Evolutionary conservation across 208 protist genomes (phyloP), one percentile per base, ranked within the genome.

Genomic region (Leishmania lainsoni): DNA sequence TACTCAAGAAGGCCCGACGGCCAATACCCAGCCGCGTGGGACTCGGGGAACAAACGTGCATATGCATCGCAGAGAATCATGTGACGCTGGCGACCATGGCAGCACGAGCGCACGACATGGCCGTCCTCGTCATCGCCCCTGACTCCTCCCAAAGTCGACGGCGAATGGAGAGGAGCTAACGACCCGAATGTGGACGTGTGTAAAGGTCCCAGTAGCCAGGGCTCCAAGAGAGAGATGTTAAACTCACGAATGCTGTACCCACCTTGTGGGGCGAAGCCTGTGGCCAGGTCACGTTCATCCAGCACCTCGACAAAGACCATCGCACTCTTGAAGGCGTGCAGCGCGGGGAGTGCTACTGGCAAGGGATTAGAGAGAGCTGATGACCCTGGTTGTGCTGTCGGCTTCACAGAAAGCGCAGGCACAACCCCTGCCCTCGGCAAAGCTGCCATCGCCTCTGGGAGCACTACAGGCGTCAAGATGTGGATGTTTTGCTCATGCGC

Each of bases 291-390:
- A 6, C 58, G 77, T 17, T 84, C 86, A 73, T 89, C 86, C 49
- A 89, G 59, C 12, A 94, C 87, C 76, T 96, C 91, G 54, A 96
- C 87, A 70, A 94, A 94, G 1, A 86, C 49, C 90, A 96, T 93
- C 42, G 86, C 92, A 75, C 83, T 81, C 14, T 59, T 29, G 39
- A 88, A 79, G 20, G 81, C 70, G 26, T 76, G 35, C 3, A 63
- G 65, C 2, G 56, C 51, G 61, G 51, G 5, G 39, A 45, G 42
- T 48, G 54, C 45, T 14, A 29, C 8, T 20, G 51, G 49, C 16
- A n/a, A 20, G 39, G 35, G 35, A 32, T 51, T 16, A 3, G 17
- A 9, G 12, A 63, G 2, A 12, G 20, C 20, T 5, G 49, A 14
- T 51, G 45, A 35, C 56, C 5, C 56, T 56, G 42, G 63, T 35